These are phyloP conservation scores for Iris macrosiphon DNA, from an alignment of 106 monocot genomes.

Conservation along the genomic window DNA sequence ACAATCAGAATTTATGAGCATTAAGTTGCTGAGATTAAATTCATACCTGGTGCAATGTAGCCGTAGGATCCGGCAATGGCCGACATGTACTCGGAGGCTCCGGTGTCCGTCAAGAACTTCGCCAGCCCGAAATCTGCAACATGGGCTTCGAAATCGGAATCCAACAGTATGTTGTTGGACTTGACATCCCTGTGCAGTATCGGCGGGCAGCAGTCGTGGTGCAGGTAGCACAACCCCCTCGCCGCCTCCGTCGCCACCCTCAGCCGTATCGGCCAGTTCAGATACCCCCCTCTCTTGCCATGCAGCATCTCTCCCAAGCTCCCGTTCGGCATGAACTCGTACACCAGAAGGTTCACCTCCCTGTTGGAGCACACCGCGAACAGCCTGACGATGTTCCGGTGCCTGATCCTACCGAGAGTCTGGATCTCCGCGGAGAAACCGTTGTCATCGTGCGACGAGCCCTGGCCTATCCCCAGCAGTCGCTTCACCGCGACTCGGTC, in stretches of 20 bases:
- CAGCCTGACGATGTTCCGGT: slow-evolving; percentile 44
- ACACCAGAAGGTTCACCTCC: slow-evolving; percentile 38
- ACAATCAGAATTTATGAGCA: no score
- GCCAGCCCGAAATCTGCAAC: slow-evolving; percentile 44
- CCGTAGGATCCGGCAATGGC: slow-evolving; percentile 65
- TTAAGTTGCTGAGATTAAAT: no score
- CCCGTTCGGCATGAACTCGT: slow-evolving; percentile 58
- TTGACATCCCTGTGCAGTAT: slow-evolving; percentile 46
- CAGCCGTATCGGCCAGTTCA: slow-evolving; percentile 28
- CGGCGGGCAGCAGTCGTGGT: slow-evolving; percentile 32
- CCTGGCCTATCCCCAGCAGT: slow-evolving; percentile 31
- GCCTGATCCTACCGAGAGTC: slow-evolving; percentile 48
- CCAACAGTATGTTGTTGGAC: slow-evolving; percentile 13
- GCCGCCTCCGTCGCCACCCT: slow-evolving; percentile 36
- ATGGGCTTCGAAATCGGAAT: slow-evolving; percentile 24
- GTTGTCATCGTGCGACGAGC: slow-evolving; percentile 42
- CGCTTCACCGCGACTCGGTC: slow-evolving; percentile 38
- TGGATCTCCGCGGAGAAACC: slow-evolving; percentile 50
- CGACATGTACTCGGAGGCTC: slow-evolving; percentile 19
- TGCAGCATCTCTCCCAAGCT: slow-evolving; percentile 54
- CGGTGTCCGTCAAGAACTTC: slow-evolving; percentile 35
- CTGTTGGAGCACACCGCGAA: slow-evolving; percentile 40
- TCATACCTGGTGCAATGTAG: slow-evolving; percentile 61
- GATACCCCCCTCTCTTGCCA: slow-evolving; percentile 41
- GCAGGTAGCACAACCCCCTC: slow-evolving; percentile 34